Evolutionary conservation across 192 early-diverging fungal species (phyloP), one percentile per base, ranked within the genome.

Genomic region (Tieghemiomyces parasiticus): DNA sequence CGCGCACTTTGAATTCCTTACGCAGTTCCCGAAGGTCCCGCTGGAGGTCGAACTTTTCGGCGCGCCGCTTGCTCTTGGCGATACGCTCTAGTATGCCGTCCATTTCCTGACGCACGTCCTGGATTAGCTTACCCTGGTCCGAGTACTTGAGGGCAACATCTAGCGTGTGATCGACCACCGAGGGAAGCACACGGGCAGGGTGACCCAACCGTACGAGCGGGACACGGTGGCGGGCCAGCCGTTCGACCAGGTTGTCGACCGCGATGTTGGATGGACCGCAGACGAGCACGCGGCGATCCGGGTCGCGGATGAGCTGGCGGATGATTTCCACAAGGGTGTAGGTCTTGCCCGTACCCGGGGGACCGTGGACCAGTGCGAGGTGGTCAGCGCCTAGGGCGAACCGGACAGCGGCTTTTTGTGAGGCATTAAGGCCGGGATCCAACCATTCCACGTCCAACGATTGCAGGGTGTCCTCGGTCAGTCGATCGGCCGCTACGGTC

Each of bases 301-400:
- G 66, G 3, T 70, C 65, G 2, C 63, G 67, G 9, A 65, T 67
- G 1, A 96, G 71, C 63, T 90, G 91, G 28, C 87, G 79, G 29
- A 96, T 74, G 14, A 92, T 70, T 67, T 93, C 93, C 12, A 96
- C 83, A 19, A 89, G 59, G 14, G 89, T 91, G 60, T 89, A 79
- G 1, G 93, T 95, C 66, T 95, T 93, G 44, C 91, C 91, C 20
- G 89, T 91, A 44, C 84, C 86, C n/a, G 88, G 88, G 30, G 90
- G 90, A 26, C 91, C 89, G 60, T 93, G 91, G 34, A 91, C 76
- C 48, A 93, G 69, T 4, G 85, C 81, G 2, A 91, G 61, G 8
- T 89, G 79, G 24, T 78, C 61, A 0, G 87, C 76, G 0, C 62
- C 66, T 24, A 89, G 62, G 0, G 81, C 79, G 58, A 79, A 73